These are phyloP conservation scores for Adiantum capillusveneris DNA, from an alignment of 75 land plant genomes.

Conservation along the genomic window DNA sequence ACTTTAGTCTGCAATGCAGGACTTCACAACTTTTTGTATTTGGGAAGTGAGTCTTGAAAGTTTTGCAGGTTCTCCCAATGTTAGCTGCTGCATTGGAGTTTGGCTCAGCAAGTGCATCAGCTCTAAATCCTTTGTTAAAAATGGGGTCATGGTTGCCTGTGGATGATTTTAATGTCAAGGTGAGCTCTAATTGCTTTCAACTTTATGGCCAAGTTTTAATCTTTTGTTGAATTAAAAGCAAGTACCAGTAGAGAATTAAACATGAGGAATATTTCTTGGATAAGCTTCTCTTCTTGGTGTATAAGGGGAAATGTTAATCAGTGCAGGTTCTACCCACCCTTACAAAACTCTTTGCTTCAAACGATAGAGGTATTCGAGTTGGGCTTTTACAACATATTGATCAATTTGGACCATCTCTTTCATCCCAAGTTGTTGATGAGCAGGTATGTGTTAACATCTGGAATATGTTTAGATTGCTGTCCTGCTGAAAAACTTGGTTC, in stretches of 20 bases:
- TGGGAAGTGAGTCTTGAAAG: too few relatives aligned
- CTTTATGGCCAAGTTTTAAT: neutral
- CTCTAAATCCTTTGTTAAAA: conserved; percentile 82
- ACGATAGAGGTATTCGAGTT: conserved; percentile 86
- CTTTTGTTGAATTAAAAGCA: neutral
- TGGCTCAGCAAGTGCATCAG: conserved; percentile 98
- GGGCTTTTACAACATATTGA: conserved; percentile 92
- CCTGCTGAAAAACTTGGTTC: too few relatives aligned
- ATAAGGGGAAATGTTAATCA: too few relatives aligned
- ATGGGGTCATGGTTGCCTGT: conserved; percentile 90
- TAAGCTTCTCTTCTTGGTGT: too few relatives aligned
- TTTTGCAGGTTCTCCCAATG: conserved; percentile 79
- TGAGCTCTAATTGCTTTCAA: conserved; percentile 7
- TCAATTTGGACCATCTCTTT: conserved; percentile 80
- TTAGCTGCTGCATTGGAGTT: conserved; percentile 94
- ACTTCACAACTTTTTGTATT: too few relatives aligned
- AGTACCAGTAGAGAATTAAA: too few relatives aligned
- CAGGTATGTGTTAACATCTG: too few relatives aligned
- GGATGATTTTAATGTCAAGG: conserved; percentile 87
- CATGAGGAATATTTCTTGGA: too few relatives aligned
- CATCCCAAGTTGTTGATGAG: conserved; percentile 93
- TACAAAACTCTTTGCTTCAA: conserved; percentile 93
- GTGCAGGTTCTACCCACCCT: conserved; percentile 86
- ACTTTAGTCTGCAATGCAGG: too few relatives aligned
- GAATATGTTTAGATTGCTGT: too few relatives aligned